Evolutionary conservation across 495 filamentous ascomycete species (phyloP).

Genomic region (Penicillium mononematosum): DNA sequence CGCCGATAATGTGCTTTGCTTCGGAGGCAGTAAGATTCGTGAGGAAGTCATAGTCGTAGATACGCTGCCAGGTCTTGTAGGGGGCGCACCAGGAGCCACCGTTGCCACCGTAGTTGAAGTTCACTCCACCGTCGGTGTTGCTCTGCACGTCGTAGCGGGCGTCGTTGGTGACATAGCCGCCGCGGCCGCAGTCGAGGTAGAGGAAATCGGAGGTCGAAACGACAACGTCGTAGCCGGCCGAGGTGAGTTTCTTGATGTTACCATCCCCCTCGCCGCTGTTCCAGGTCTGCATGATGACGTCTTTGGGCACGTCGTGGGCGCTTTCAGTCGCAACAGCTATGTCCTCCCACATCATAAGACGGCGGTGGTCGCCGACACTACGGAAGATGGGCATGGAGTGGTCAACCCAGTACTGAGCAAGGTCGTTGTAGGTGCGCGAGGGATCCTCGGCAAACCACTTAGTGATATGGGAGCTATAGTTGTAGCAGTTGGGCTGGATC

Average conservation of each 20-base stretch:
- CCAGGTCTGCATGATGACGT: constrained; percentile 56
- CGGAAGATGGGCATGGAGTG: constrained; percentile 54
- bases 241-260: constrained; percentile 53
- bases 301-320: constrained; percentile 47
- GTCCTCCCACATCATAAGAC: constrained; percentile 59
- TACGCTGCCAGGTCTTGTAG: constrained; percentile 61
- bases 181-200: constrained; percentile 57
- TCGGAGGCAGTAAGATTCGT: constrained; percentile 45
- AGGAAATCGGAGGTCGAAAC: constrained; percentile 55
- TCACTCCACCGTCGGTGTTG: constrained; percentile 46
- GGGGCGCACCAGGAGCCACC: constrained; percentile 59
- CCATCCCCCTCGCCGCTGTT: constrained; percentile 47
- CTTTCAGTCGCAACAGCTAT: constrained; percentile 42
- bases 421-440: constrained; percentile 51
- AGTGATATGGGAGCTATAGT: constrained; percentile 47
- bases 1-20: constrained; percentile 48
- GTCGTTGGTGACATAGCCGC: constrained; percentile 55
- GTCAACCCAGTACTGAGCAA: constrained; percentile 56
- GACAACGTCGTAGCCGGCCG: constrained; percentile 52
- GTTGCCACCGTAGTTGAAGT: constrained; percentile 53
- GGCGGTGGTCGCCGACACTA: constrained; percentile 36
- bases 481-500: constrained; percentile 53
- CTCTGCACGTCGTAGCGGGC: constrained; percentile 50
- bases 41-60: constrained; percentile 61
- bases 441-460: constrained; percentile 51